Evolutionary conservation across 2,329 filamentous ascomycete genomes (phyloP), one percentile per base, ranked within the genome.

Genomic region (Stemphylium vesicarium): DNA sequence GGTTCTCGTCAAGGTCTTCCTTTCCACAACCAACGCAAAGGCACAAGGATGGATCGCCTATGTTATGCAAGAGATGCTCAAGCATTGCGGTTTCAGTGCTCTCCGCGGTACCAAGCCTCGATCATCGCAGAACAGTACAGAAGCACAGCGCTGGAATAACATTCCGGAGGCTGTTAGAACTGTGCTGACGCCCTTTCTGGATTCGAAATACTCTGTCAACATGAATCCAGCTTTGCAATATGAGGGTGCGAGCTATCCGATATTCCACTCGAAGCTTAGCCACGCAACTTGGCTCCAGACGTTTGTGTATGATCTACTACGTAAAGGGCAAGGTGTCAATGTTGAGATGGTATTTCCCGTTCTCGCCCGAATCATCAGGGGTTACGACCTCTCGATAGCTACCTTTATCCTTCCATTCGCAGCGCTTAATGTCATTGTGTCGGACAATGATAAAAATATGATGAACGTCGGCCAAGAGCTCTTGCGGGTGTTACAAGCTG

Each of bases 31-130:
- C 0, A 96, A 97, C 71, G 90, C 92, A 2, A 88, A 87, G 61
- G 84, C 92, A 5, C 95, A 98, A 74, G 93, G 92, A 0, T 96
- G 96, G 70, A 82, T 99, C 15, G 94, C 94, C 1, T 99, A 90
- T 75, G 91, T 89, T 2, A 97, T 99, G 87, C 95, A 99, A 75
- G 89, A 96, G 66, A 82, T 98, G 36, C 82, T 98, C 3, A 87
- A 88, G 39, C 86, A 88, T 62, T 91, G 90, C 68, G 88, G 89
- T 24, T 88, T 97, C 68, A 87, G 64, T 49, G 79, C 83, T 10
- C 85, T 81, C 16, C 78, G 82, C 35, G 78, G 78, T 26, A 73
- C 82, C 15, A 79, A 82, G 39, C 79, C 81, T 35, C 80, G 83
- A 33, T 78, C 81, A 42, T 79, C 82, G 16, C 84, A 87, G 24